Evolutionary conservation across 2,329 filamentous ascomycete genomes (phyloP).

Genomic region (Trichoderma sp.): DNA sequence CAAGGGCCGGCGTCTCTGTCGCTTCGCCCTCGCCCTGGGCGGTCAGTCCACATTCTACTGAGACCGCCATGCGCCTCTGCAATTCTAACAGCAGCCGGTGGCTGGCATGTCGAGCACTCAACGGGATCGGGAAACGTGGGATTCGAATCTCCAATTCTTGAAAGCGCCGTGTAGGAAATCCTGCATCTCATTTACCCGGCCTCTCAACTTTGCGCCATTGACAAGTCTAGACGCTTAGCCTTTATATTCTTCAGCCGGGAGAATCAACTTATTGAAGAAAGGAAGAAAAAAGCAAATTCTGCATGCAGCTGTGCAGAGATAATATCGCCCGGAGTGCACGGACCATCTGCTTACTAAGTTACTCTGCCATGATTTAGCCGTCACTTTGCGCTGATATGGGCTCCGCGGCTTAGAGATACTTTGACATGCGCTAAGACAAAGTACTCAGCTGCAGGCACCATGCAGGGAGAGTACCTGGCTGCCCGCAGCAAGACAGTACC

Average conservation of each 20-base stretch:
- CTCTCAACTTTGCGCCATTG: constrained; percentile 59
- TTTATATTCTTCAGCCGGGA: constrained; percentile 58
- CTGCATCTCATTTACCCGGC: constrained; percentile 58
- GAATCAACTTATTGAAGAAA: constrained; percentile 60
- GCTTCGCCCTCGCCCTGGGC: not conserved
- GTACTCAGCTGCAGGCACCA: not conserved
- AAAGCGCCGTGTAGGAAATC: constrained; percentile 56
- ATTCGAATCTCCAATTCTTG: constrained; percentile 66
- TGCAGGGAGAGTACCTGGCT: not conserved
- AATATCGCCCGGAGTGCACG: constrained; percentile 36
- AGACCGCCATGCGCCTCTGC: not conserved
- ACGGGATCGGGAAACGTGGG: constrained; percentile 63
- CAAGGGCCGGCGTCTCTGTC: not conserved
- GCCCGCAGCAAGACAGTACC: not conserved
- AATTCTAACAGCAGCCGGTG: not conserved
- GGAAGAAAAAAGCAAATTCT: constrained; percentile 38
- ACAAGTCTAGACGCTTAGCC: constrained; percentile 53
- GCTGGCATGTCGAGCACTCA: constrained; percentile 61
- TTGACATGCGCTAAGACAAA: not conserved
- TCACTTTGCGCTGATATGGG: not conserved
- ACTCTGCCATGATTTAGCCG: not conserved
- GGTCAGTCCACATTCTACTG: not conserved
- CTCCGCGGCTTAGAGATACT: not conserved
- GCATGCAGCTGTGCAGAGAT: constrained; percentile 9
- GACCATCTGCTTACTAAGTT: constrained; percentile 30